phyloP scores from a whole-genome alignment of 352 stramenopile species.

The Phytophthora vignae region DNA sequence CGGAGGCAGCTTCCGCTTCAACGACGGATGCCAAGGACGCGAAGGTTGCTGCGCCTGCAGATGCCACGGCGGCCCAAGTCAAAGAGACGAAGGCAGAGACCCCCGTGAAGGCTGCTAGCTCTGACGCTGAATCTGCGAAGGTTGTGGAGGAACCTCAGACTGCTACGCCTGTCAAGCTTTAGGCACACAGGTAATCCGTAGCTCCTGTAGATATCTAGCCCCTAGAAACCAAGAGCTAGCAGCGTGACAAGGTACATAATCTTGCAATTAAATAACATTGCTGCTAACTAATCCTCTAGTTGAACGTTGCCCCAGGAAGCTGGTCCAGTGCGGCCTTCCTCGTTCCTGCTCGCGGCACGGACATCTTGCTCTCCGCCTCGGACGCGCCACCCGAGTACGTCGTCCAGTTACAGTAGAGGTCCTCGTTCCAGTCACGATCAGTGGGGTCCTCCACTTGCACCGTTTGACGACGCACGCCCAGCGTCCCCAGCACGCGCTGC shows the following conservation, averaged over 20 bases:
- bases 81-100: constrained; percentile 17
- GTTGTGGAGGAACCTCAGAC: constrained; percentile 18
- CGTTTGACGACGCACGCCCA: constrained; percentile 69
- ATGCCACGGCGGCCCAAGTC: constrained; percentile 1
- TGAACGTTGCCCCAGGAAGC: constrained; percentile 30
- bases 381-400: constrained; percentile 45
- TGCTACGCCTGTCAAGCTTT: constrained; percentile 21
- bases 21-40: constrained; percentile 14
- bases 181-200: constrained; percentile 15
- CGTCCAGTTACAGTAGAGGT: constrained; percentile 65
- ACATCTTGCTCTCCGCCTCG: constrained; percentile 73
- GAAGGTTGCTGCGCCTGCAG: constrained; percentile 17
- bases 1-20: constrained; percentile 11
- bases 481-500: constrained; percentile 57
- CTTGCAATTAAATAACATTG: constrained; percentile 37
- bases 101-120: constrained; percentile 3
- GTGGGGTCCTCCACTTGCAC: constrained; percentile 73
- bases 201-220: constrained; percentile 18
- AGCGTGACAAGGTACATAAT: constrained; percentile 29
- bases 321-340: constrained; percentile 45
- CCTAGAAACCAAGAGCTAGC: constrained; percentile 16
- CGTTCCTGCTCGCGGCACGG: constrained; percentile 66
- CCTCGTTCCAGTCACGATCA: constrained; percentile 68
- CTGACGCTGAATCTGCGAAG: constrained; percentile 19
- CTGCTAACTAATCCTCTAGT: constrained; percentile 34